A percentile compares a stretch with the other conserved stretches of the same genome.
These are phyloP conservation scores for Microstroma glucosiphilum DNA, from an alignment of 1,284 basidiomycete species.

Conservation along the genomic window DNA sequence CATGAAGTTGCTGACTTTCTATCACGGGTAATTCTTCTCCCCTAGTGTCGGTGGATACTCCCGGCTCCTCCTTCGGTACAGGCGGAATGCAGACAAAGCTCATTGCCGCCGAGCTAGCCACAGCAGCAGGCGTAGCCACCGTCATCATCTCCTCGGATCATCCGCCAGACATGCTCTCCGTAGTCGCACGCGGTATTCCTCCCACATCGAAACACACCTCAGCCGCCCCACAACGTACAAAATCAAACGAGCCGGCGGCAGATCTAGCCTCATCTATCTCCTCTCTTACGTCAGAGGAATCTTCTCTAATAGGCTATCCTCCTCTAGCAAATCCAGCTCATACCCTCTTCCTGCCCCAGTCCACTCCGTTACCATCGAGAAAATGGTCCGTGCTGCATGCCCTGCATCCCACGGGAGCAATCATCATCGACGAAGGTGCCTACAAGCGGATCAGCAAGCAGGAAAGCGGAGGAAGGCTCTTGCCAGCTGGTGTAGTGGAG, in stretches of 20 bases:
- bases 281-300: conserved; percentile 17
- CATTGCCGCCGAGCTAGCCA: conserved; percentile 94
- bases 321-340: conserved; percentile 61
- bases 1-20: too few relatives aligned
- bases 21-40: neutral
- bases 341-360: conserved; percentile 75
- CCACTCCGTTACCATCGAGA: conserved; percentile 72
- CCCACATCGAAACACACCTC: neutral
- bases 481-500: conserved; percentile 81
- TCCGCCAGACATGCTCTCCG: conserved; percentile 70
- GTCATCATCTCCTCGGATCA: conserved; percentile 62
- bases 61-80: conserved; percentile 87
- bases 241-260: neutral
- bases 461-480: conserved; percentile 79
- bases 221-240: neutral
- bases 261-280: conserved; percentile 25
- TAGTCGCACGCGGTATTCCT: conserved; percentile 58
- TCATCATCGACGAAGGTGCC: conserved; percentile 84
- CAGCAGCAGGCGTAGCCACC: conserved; percentile 89
- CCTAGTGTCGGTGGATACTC: conserved; percentile 78
- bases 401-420: conserved; percentile 74
- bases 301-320: conserved; percentile 27
- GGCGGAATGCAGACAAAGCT: conserved; percentile 99
- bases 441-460: conserved; percentile 73
- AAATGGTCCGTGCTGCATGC: conserved; percentile 96